phyloP scores from a whole-genome alignment of 768 basidiomycete genomes.

The Gloeopeniophorella convolvens region DNA sequence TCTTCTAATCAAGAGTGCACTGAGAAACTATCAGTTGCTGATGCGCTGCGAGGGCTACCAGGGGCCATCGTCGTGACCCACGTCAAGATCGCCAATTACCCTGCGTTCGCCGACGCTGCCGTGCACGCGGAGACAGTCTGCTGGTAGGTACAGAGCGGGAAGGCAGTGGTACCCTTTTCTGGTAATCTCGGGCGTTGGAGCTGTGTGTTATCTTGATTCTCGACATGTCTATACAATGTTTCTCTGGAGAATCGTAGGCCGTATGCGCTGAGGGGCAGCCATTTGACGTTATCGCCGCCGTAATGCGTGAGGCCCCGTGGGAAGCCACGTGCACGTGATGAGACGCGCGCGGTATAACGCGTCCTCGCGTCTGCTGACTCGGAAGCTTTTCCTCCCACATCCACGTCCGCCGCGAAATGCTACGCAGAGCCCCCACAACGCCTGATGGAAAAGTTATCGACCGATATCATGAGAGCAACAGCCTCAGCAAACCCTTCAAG shows the following conservation, averaged over 20 bases:
- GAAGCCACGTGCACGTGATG: conserved; percentile 17
- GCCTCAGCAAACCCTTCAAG: conserved; percentile 78
- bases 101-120: conserved; percentile 18
- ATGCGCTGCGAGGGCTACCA: conserved; percentile 9
- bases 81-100: conserved; percentile 15
- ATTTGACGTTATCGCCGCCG: too few species aligned
- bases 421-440: conserved; percentile 63
- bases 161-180: too few species aligned
- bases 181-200: too few species aligned
- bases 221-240: not conserved
- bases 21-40: conserved; percentile 12
- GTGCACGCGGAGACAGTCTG: conserved; percentile 35
- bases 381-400: not conserved
- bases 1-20: conserved; percentile 14
- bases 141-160: conserved; percentile 27
- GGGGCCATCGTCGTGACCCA: conserved; percentile 20
- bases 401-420: conserved; percentile 41
- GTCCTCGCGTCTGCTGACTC: not conserved
- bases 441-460: conserved; percentile 62
- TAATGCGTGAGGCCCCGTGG: too few species aligned
- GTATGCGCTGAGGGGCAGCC: too few species aligned
- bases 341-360: not conserved
- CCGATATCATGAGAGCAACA: conserved; percentile 62
- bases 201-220: too few species aligned
- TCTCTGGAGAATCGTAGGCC: too few species aligned